Percentiles rank a stretch among this genome's conserved stretches.
These are phyloP conservation scores for Benincasa hispida DNA, from an alignment of 306 rosid genomes.

Conservation along the genomic window DNA sequence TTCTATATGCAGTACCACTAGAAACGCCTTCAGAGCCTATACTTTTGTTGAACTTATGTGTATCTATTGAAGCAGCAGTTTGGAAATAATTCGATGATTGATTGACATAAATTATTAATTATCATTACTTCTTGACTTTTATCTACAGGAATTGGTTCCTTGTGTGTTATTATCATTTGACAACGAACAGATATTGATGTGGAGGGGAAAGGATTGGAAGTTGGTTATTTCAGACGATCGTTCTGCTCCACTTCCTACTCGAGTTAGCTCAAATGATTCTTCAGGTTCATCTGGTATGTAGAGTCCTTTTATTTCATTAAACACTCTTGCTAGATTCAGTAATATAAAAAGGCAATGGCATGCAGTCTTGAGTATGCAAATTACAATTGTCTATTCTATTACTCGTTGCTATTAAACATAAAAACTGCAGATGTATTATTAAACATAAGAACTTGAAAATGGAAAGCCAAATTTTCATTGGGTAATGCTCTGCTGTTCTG, in stretches of 20 bases:
- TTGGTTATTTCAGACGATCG: conserved; percentile 32
- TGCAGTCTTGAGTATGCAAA: neutral
- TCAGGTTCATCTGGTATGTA: conserved; percentile 33
- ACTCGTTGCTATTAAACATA: neutral
- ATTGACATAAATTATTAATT: neutral
- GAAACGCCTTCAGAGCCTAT: neutral
- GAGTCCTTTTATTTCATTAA: neutral
- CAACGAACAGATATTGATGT: conserved; percentile 67
- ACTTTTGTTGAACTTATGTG: neutral
- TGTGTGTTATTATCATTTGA: conserved; percentile 86
- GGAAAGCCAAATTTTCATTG: neutral
- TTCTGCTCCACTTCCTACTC: conserved; percentile 18
- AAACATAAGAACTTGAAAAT: neutral
- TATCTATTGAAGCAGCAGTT: neutral
- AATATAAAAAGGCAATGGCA: neutral
- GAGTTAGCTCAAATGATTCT: conserved; percentile 17
- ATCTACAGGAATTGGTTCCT: conserved; percentile 86
- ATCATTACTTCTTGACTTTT: neutral
- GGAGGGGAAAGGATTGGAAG: conserved; percentile 80
- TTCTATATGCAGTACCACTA: neutral
- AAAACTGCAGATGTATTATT: neutral
- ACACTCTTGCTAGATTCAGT: neutral
- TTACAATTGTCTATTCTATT: neutral
- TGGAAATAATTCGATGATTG: neutral
- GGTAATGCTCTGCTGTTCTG: conserved; percentile 10